These are phyloP conservation scores for Vigna reflexopilosa DNA, from an alignment of 306 rosid species.

Conservation along the genomic window DNA sequence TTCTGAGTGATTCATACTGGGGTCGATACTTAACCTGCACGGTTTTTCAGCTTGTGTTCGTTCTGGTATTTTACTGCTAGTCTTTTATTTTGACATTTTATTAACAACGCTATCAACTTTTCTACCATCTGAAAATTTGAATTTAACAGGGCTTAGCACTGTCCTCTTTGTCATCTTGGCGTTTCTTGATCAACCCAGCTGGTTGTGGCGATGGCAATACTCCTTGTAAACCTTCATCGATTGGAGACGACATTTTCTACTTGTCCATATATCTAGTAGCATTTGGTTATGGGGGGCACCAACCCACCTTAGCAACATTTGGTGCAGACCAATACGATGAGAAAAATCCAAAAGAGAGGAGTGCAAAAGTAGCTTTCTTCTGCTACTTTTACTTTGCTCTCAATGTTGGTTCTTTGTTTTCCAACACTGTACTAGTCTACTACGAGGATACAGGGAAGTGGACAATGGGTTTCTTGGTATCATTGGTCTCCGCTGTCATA, in stretches of 20 bases:
- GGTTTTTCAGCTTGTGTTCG: constrained; percentile 62
- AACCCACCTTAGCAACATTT: constrained; percentile 71
- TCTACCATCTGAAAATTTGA: neutral
- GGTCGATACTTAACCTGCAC: constrained; percentile 70
- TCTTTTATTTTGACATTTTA: neutral
- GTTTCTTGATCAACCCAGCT: constrained; percentile 60
- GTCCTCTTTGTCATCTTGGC: constrained; percentile 57
- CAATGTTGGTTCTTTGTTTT: constrained; percentile 66
- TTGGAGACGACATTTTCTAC: constrained; percentile 58
- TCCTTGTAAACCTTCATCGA: constrained; percentile 49
- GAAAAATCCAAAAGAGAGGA: constrained; percentile 48
- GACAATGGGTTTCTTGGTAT: constrained; percentile 62
- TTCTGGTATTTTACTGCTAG: constrained; percentile 44
- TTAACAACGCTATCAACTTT: neutral
- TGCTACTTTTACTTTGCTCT: constrained; percentile 69
- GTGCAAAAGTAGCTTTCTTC: constrained; percentile 60
- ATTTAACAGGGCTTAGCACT: constrained; percentile 60
- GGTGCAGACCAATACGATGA: constrained; percentile 78
- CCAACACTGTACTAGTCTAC: constrained; percentile 65
- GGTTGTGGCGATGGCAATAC: constrained; percentile 60
- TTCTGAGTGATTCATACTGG: constrained; percentile 74
- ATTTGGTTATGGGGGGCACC: constrained; percentile 79
- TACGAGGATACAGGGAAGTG: constrained; percentile 66
- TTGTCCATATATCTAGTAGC: constrained; percentile 67
- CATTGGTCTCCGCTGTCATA: constrained; percentile 58